phyloP scores from a whole-genome alignment of 345 rosid species.

The Toxicodendron radicans region DNA sequence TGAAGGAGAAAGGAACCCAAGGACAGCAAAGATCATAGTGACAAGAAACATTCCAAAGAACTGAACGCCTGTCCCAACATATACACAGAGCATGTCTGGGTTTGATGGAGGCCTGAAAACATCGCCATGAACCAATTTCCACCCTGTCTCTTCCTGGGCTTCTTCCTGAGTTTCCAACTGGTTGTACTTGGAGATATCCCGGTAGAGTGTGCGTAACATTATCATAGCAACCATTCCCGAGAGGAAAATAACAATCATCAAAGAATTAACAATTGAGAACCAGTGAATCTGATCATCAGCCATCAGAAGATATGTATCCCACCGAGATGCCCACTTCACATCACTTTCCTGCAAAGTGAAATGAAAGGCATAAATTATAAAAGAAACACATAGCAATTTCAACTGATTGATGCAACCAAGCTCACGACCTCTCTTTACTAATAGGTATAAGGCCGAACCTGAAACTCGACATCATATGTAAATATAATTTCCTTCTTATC shows the following conservation, averaged over 20 bases:
- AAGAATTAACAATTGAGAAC: constrained; percentile 88
- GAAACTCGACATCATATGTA: constrained; percentile 84
- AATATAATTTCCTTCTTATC: constrained; percentile 72
- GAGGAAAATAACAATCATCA: constrained; percentile 95
- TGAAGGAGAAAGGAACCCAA: constrained; percentile 91
- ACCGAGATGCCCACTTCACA: constrained; percentile 92
- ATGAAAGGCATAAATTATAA: constrained; percentile 3
- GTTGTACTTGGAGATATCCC: constrained; percentile 92
- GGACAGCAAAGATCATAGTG: constrained; percentile 86
- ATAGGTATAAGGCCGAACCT: constrained; percentile 38
- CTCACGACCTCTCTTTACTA: not conserved
- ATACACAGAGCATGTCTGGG: constrained; percentile 76
- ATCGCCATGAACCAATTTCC: constrained; percentile 96
- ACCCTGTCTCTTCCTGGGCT: constrained; percentile 90
- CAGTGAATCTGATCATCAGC: constrained; percentile 95
- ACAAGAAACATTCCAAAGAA: constrained; percentile 84
- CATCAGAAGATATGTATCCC: constrained; percentile 96
- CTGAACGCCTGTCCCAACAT: constrained; percentile 91
- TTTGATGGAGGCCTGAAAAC: constrained; percentile 81
- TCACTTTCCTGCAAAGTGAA: constrained; percentile 65
- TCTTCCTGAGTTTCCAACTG: constrained; percentile 95
- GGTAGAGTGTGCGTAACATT: constrained; percentile 86
- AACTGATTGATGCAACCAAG: not conserved
- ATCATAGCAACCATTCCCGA: constrained; percentile 99
- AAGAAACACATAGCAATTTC: not conserved